phyloP scores from a whole-genome alignment of 805 yeast species.

The Komagataella mondaviorum region DNA sequence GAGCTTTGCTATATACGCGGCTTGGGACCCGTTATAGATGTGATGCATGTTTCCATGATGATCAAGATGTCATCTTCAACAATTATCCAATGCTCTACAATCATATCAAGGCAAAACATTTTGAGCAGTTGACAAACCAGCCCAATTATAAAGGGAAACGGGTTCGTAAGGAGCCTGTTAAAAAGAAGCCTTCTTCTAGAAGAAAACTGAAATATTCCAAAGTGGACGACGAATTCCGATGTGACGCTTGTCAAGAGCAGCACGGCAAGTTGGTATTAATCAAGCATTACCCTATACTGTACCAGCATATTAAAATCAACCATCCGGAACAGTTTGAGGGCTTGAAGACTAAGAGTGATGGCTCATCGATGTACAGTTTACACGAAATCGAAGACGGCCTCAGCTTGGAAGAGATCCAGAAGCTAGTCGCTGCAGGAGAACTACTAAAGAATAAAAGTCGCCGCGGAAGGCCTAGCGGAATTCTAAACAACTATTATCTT shows the following conservation, averaged over 20 bases:
- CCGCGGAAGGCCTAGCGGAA: background rate
- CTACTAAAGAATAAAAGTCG: background rate
- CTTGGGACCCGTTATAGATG: background rate
- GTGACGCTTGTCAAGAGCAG: background rate
- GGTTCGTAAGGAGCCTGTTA: background rate
- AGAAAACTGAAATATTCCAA: background rate
- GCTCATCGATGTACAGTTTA: background rate
- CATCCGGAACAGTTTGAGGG: background rate
- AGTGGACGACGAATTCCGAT: background rate
- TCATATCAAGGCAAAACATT: background rate
- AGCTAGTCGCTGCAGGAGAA: background rate
- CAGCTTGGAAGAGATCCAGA: background rate
- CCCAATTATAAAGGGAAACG: background rate
- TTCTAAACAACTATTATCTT: background rate
- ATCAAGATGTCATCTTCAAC: background rate
- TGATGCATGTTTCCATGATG: background rate
- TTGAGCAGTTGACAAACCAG: background rate
- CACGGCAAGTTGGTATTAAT: background rate
- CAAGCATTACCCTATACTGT: background rate
- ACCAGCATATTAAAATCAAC: background rate
- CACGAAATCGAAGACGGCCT: background rate
- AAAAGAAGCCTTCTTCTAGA: background rate
- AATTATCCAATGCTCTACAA: background rate
- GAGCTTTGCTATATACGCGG: background rate
- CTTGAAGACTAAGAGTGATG: background rate